These are phyloP conservation scores for Aspergillus diversus DNA, from an alignment of 495 filamentous ascomycete genomes.

Conservation along the genomic window DNA sequence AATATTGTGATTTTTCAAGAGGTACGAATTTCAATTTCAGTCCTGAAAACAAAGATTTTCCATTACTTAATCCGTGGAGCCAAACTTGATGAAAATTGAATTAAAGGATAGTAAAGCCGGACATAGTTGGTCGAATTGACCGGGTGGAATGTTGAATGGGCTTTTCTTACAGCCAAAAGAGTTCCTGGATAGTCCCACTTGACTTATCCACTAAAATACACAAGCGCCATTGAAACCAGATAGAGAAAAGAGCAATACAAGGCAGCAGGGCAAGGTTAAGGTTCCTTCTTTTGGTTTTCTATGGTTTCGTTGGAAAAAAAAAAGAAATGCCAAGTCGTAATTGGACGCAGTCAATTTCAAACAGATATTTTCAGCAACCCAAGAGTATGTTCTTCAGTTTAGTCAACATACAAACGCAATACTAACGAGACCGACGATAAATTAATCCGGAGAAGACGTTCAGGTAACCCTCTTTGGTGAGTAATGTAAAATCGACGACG, in stretches of 20 bases:
- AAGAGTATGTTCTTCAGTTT: not conserved
- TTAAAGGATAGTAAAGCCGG: not conserved
- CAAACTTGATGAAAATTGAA: constrained; percentile 1
- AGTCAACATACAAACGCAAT: not conserved
- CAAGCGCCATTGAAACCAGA: not conserved
- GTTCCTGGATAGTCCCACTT: constrained; percentile 1
- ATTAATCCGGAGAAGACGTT: constrained; percentile 51
- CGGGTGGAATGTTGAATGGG: constrained; percentile 4
- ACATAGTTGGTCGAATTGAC: not conserved
- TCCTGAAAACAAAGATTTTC: no score
- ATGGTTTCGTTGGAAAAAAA: constrained; percentile 9
- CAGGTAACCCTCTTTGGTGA: constrained; percentile 49
- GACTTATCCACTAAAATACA: constrained; percentile 1
- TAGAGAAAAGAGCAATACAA: constrained; percentile 2
- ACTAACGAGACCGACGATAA: constrained; percentile 41
- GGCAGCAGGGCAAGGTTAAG: not conserved
- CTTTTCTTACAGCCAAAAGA: constrained; percentile 2
- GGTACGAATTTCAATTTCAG: no score
- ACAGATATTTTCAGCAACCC: not conserved
- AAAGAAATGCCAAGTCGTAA: constrained; percentile 7
- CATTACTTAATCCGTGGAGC: not conserved
- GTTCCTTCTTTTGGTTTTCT: constrained; percentile 8
- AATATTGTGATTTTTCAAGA: not conserved
- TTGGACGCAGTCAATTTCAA: not conserved
- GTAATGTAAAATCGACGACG: constrained; percentile 49